Evolutionary conservation across 1,284 basidiomycete genomes (phyloP), one percentile per base, ranked within the genome.

Genomic region (Cryptococcus hybrid): DNA sequence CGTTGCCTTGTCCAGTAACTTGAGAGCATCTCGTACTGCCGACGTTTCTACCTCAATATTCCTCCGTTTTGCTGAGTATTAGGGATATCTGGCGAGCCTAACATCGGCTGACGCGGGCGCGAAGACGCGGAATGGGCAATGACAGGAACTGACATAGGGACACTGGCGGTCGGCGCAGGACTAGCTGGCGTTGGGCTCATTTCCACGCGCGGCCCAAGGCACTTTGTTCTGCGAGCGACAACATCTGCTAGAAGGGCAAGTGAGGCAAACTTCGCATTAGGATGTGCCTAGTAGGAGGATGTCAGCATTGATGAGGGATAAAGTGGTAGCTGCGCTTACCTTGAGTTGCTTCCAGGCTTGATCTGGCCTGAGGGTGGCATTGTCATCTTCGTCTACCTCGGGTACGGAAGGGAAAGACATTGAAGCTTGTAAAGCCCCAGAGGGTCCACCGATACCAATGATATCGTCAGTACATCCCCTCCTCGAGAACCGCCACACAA

Each of bases 341-440:
- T 93, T 93, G 64, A 94, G 80, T 62, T 87, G 86, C 54, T 83
- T 85, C 91, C 91, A 94, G 4, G 90, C 91, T 59, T 88, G 85
- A 69, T 89, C 87, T 47, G 87, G 88, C 15, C 89, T 84, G 52
- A 94, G 88, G 7, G 84, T 88, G 56, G 87, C 66, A 34, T 62
- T 59, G 50, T 55, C 59, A 39, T 54, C 57, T 12, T 52, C 48
- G 44, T 51, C 11, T 37, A 49, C 46, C 35, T 37, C 37, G 44
- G 43, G n/a, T 5, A 39, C 38, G 48, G 13, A 12, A 8, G 12
- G 12, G 12, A 37, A n/a, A 36, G 52, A 45, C 11, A 18, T 15
- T 15, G 45, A 36, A n/a, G 42, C 42, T 18, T 40, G 7, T 47
- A 35, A n/a, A 12, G 46, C 15, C 24, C 51, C 51, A 40, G 51